These are phyloP conservation scores for Fusarium newnesense DNA, from an alignment of 2,329 filamentous ascomycete genomes.

Conservation along the genomic window DNA sequence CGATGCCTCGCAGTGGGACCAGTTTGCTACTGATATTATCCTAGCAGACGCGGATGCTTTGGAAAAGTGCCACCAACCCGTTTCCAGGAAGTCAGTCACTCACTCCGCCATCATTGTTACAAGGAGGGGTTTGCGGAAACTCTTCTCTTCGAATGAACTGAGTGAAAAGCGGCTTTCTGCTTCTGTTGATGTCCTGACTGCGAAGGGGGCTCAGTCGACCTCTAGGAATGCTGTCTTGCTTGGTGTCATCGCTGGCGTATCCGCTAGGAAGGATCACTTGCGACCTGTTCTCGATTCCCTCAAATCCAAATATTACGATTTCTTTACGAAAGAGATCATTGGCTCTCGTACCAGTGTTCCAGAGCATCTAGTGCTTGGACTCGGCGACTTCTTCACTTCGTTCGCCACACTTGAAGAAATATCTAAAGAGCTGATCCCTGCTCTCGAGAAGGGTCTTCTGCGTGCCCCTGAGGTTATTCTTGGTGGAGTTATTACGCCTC, in stretches of 20 bases:
- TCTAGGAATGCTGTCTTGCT: constrained; percentile 81
- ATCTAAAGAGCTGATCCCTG: constrained; percentile 77
- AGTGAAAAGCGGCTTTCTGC: constrained; percentile 70
- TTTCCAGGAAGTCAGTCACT: constrained; percentile 71
- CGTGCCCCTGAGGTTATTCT: constrained; percentile 91
- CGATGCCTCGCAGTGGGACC: constrained; percentile 69
- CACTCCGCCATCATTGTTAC: constrained; percentile 81
- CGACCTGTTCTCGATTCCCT: constrained; percentile 69
- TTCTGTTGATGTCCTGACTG: constrained; percentile 73
- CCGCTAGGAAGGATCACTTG: constrained; percentile 73
- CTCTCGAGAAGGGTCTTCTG: constrained; percentile 88
- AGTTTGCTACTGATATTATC: constrained; percentile 73
- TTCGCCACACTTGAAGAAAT: constrained; percentile 82
- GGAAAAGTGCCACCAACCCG: constrained; percentile 79
- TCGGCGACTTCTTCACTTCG: constrained; percentile 83
- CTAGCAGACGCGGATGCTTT: constrained; percentile 76
- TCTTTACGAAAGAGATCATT: constrained; percentile 86
- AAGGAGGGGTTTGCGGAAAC: constrained; percentile 80
- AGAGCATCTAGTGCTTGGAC: constrained; percentile 74
- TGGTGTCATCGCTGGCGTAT: constrained; percentile 88
- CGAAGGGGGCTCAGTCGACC: constrained; percentile 71
- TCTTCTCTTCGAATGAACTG: constrained; percentile 69
- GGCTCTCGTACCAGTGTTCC: constrained; percentile 80
- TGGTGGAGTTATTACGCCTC: constrained; percentile 77
- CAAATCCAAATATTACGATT: constrained; percentile 80